Evolutionary conservation across 78 protist species (phyloP), one percentile per base, ranked within the genome.

Genomic region (Monocercomonoides exilis): DNA sequence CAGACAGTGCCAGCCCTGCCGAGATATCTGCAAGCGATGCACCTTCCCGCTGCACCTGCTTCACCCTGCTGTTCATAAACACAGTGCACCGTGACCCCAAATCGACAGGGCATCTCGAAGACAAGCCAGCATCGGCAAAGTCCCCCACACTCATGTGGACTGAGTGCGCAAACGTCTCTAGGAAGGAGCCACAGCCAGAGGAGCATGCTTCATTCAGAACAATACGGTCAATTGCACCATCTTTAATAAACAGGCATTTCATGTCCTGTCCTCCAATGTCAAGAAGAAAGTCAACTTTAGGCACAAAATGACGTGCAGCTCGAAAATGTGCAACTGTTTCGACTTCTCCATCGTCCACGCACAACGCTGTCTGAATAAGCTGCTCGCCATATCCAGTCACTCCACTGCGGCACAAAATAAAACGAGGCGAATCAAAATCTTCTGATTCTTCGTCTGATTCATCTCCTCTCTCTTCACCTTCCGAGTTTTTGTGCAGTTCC

Each of bases 261-360:
- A 85, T 45, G 77, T 85, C 88, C 77, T 85, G 88, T 33, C 88
- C 88, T 29, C 88, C 88, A 2, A 85, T 85, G 80, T 85, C 88
- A 1, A 85, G 4, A 34, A 85, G 84, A 21, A 85, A 11, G 44
- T 6, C 77, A 35, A 54, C 70, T 21, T 11, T 21, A 32, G 70
- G 70, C 21, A 21, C 11, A 43, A 85, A 45, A 80, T 44, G 44
- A 2, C 1, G 80, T 3, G 88, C 88, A 1, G 82, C 88, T 29
- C 77, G 46, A 34, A 3, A 34, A 43, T 85, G 88, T 2, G 42
- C 1, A 4, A 85, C 88, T 3, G 88, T 85, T 45, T 85, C 88
- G 6, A 85, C 4, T 43, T 3, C 88, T 3, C 77, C 77, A 4
- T 0, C 4, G 77, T 85, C 88, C 0, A 44, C 45, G 2, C 77